Percentiles rank a stretch among this genome's conserved stretches.
Conservation (phyloP, 2,329 filamentous ascomycete species). For the Botrytis galanthina region DNA sequence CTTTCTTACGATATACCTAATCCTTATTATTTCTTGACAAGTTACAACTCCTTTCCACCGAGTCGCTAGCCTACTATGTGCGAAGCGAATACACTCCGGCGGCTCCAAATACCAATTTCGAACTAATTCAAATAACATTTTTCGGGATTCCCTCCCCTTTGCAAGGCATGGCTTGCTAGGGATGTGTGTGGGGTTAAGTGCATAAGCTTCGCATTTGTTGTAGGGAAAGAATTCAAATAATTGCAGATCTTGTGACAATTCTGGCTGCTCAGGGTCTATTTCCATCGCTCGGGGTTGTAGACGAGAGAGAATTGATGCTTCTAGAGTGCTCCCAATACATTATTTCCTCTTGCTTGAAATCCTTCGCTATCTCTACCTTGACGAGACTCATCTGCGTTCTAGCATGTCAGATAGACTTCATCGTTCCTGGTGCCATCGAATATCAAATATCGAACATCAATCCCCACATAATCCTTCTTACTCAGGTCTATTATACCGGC, state of each 20-base stretch:
- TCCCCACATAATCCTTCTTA: background rate
- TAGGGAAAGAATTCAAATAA: conserved; percentile 1
- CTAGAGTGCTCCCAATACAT: background rate
- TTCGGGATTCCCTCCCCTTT: background rate
- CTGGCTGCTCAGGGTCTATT: background rate
- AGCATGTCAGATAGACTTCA: background rate
- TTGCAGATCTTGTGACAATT: conserved; percentile 12
- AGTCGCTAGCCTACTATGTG: background rate
- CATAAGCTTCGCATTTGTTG: conserved; percentile 1
- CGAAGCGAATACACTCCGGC: background rate
- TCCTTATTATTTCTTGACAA: background rate
- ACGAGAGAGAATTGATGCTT: background rate
- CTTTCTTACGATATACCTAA: background rate
- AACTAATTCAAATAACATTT: background rate
- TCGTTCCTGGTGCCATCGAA: background rate
- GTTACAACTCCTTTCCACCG: conserved; percentile 11
- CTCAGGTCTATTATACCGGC: background rate
- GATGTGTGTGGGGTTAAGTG: conserved; percentile 3
- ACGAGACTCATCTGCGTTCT: background rate
- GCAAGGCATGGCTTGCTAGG: background rate
- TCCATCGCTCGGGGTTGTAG: background rate
- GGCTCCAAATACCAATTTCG: background rate
- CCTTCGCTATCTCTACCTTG: background rate
- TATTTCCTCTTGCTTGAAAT: background rate
- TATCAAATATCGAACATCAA: background rate